Base-by-base conservation (phyloP, 176 grass and related monocot genomes). In the Avena sativa region DNA sequence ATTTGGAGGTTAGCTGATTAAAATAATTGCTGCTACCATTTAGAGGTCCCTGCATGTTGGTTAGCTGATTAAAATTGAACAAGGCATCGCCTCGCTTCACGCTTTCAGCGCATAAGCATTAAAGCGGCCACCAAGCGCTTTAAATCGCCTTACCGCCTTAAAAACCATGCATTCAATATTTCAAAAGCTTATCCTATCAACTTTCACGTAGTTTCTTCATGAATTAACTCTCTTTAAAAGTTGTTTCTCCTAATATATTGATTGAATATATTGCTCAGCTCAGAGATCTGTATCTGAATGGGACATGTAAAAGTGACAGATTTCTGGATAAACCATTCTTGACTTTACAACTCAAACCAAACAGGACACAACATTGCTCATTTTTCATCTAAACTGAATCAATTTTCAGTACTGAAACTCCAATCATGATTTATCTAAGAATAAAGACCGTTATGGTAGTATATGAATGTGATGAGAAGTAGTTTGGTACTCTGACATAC, bases 401-500 rank as follows among this genome's bases (percentile, higher is more conserved):
- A 68, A 46, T 34, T 82, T 25, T 85, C 30, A 64, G 15, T 20
- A 55, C 4, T 56, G 51, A 30, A 46, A 47, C 56, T 72, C 23
- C 26, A 75, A 14, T 66, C 43, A 5, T 58, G 38, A 81, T 75
- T 56, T 34, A 75, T 48, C 12, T 3, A 73, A 67, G 36, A 81
- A 16, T 16, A 28, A 78, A 30, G 32, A 20, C 8, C 16, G 16
- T 28, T 11, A 23, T 50, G 5, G 57, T 64, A 49, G 40, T 51
- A 80, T 38, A 84, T 40, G 9, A 43, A 16, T 17, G 6, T 79
- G 6, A 73, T 5, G 66, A 43, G n/a, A 48, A 47, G 86, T 43
- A 90, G 34, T 59, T 66, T 60, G 9, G 66, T 40, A 23, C 8
- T 71, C 3, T 49, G 23, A 7, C 59, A 78, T 96, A 99, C 97